Base-by-base conservation (phyloP, 495 filamentous ascomycete genomes). In the Apodospora peruviana region DNA sequence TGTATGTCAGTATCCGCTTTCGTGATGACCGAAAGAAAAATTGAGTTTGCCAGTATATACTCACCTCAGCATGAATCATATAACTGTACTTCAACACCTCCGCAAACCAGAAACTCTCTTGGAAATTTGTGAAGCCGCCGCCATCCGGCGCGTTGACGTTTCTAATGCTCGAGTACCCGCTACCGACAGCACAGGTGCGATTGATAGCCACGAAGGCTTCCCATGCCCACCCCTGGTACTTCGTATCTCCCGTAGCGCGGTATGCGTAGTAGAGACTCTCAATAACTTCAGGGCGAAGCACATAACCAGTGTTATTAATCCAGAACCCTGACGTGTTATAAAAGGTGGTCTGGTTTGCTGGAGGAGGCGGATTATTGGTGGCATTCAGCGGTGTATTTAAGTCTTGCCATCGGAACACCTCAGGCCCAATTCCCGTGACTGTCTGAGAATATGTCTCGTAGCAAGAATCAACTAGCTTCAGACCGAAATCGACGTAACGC, bases 261-360 rank as follows among this genome's bases (percentile, higher is more conserved):
- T 86, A 93, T 0, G 88, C 88, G 58, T 96, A 91, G 75, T 95
- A 96, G 64, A 84, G 86, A 52, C 82, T 87, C 67, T 96, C 90
- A 17, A 95, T 76, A 2, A 90, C 87, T 61, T 96, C 90, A 2
- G 90, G 90, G 0, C 90, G 77, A 32, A 96, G 75, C 1, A 84
- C 70, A 60, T 95, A 96, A 14, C 55, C 43, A 0, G 63, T 62
- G 21, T 66, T 70, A n/a, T 60, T 75, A 62, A 90, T 83, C 63
- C 84, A 95, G 73, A 87, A 95, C 1, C 90, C 90, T 8, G 80
- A 69, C 10, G 64, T 46, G 11, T 75, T 52, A 62, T 84, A 93
- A 52, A 94, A 85, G 0, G 52, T 67, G 3, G 62, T 43, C 57
- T 86, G 74, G 37, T 68, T 43, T 0, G 58, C 49, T 0, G 82